Evolutionary conservation across 1,284 basidiomycete genomes (phyloP), one percentile per base, ranked within the genome.

Genomic region (Moesziomyces parantarcticus): DNA sequence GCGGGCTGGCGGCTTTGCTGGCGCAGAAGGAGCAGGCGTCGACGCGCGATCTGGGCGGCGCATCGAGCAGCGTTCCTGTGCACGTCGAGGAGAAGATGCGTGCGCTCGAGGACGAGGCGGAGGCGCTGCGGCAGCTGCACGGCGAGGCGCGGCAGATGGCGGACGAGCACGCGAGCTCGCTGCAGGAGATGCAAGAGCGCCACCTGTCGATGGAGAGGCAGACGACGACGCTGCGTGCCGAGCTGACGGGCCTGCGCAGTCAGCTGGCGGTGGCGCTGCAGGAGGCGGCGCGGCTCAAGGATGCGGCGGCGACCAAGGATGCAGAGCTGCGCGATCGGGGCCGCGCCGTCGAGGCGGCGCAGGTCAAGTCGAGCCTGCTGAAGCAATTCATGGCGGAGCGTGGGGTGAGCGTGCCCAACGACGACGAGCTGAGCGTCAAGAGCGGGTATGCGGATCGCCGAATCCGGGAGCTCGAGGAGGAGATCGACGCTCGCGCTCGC

Each of bases 381-480:
- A 90, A 93, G 58, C 92, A 90, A 79, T 91, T 97, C 80, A 88
- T 98, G 54, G 89, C 90, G 43, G 97, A 99, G 80, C 91, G 93
- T 32, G 76, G 79, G 8, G 55, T 82, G 39, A 65, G 59, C 45
- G 64, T 83, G 43, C 81, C 81, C 18, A 75, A 74, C 57, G 81
- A 83, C 60, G 81, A 83, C 34, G 77, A 74, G 61, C 72, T 83
- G 18, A 74, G 70, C 40, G 60, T 67, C 53, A 79, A 79, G 60
- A 61, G 71, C 22, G 76, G 74, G 29, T 66, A 68, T 34, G 76
- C 78, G 18, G 78, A 80, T 45, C 73, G 70, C 14, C 74, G 75
- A 25, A 73, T 80, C 20, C 67, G 66, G 43, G 78, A 82, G 65
- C 70, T 83, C 25, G 76, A 81, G 58, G 76, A 79, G 50, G 81